A percentile compares a stretch with the other conserved stretches of the same genome.
These are phyloP conservation scores for Ochetophila trinervis DNA, from an alignment of 306 rosid species.

Conservation along the genomic window DNA sequence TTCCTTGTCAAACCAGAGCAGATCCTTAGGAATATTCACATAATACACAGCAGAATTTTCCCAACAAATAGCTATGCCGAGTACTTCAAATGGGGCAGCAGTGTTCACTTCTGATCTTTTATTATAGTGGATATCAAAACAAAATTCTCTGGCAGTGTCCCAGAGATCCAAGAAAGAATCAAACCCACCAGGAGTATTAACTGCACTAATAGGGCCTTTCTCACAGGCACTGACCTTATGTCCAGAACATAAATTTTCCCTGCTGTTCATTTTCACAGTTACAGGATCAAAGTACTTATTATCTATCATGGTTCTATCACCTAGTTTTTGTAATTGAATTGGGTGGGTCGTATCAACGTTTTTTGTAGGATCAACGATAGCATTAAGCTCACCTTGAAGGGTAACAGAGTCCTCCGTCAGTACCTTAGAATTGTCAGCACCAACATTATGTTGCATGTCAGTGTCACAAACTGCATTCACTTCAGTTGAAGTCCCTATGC, in stretches of 20 bases:
- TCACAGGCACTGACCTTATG: conserved; percentile 30
- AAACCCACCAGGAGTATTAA: conserved; percentile 62
- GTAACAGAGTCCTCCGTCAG: conserved; percentile 40
- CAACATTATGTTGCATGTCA: conserved; percentile 24
- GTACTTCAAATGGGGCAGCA: conserved; percentile 66
- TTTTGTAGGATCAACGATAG: conserved; percentile 30
- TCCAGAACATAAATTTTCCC: conserved; percentile 30
- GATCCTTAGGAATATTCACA: conserved; percentile 79
- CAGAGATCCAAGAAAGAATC: conserved; percentile 87
- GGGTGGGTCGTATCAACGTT: conserved; percentile 25
- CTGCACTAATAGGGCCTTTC: conserved; percentile 77
- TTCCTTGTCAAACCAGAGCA: conserved; percentile 48
- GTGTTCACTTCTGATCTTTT: conserved; percentile 64
- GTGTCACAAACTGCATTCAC: too few species aligned
- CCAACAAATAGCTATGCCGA: conserved; percentile 93
- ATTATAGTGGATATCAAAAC: conserved; percentile 74
- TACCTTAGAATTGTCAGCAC: conserved; percentile 33
- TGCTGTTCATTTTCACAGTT: conserved; percentile 31
- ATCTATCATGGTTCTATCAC: conserved; percentile 28
- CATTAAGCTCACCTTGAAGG: conserved; percentile 31
- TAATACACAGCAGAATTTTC: conserved; percentile 82
- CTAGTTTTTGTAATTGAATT: conserved; percentile 31
- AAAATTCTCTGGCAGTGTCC: conserved; percentile 66
- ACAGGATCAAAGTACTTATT: conserved; percentile 30
- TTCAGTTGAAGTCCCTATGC: too few species aligned